Conservation (phyloP, 345 rosid genomes). For the Euphorbia peplus region DNA sequence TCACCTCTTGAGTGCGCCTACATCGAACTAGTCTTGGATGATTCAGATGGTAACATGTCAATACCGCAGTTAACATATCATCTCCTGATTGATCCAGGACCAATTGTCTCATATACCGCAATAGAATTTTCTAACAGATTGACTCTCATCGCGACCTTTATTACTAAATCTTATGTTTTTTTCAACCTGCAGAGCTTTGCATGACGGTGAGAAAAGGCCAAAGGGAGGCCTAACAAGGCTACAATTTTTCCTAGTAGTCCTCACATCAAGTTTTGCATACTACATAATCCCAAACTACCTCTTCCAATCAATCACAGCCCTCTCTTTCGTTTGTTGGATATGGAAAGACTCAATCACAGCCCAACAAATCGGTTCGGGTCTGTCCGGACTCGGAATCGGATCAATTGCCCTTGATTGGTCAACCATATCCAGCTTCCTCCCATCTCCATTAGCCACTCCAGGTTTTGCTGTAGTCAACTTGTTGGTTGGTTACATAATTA, state of each 20-base stretch:
- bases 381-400: slow-evolving; percentile 41
- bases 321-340: slow-evolving; percentile 46
- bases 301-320: slow-evolving; percentile 39
- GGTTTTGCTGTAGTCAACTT: slow-evolving; percentile 22
- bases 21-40: no score
- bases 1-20: no score
- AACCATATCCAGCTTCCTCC: slow-evolving; percentile 35
- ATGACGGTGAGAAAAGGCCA: slow-evolving; percentile 40
- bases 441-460: slow-evolving; percentile 37
- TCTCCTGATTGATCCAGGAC: no score
- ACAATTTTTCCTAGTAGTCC: slow-evolving; percentile 51
- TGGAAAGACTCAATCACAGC: slow-evolving; percentile 45
- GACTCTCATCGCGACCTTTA: neutral
- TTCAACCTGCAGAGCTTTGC: slow-evolving; percentile 39
- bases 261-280: slow-evolving; percentile 44
- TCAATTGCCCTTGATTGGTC: slow-evolving; percentile 43
- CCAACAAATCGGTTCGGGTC: slow-evolving; percentile 44
- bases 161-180: neutral
- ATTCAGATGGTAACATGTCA: no score
- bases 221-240: slow-evolving; percentile 47
- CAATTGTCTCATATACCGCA: no score
- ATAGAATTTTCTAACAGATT: no score
- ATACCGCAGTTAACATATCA: no score
- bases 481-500: slow-evolving; percentile 8
- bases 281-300: slow-evolving; percentile 46